Evolutionary conservation across 352 stramenopile species (phyloP), one percentile per base, ranked within the genome.

Genomic region (Globisporangium spinosum): DNA sequence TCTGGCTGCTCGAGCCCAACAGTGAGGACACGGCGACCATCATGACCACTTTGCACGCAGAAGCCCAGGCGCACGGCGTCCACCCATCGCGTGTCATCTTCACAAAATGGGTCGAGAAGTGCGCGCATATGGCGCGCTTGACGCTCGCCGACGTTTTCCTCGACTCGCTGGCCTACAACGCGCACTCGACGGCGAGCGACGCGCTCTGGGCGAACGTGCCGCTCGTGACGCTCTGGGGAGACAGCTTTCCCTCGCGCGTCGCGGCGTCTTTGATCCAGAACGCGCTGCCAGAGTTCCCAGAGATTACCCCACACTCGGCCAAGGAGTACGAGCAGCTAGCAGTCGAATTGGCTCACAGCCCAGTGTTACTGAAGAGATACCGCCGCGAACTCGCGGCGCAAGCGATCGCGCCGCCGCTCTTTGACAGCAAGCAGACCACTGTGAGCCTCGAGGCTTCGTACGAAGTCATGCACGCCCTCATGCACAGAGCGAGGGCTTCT

Each of bases 131-230:
- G 5, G 73, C 75, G 13, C 83, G 97, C 10, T 70, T 98, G 12
- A 70, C 70, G 5, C 47, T 82, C 13, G 91, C 87, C 0, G 95
- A 99, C 71, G 23, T 98, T 3, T 98, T 98, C 60, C 71, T 99
- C n/a, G 97, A 99, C 70, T 98, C 94, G 15, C 87, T 98, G 53
- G 74, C 96, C 8, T 99, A 99, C 78, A 98, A 95, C 51, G 96
- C 96, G n/a, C 97, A 99, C 70, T 98, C 95, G 13, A 97, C 97
- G 1, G 96, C 94, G 17, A 80, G 85, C 20, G 96, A 99, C 65
- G 87, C 88, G 22, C 76, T 99, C 0, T 97, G 84, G 78, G 78
- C 87, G 1, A 83, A 90, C 58, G 76, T 98, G 8, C 95, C 96
- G 0, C 78, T 98, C 43, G 74, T 98, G 25, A 97, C 94, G 13